phyloP scores from a whole-genome alignment of 2,329 filamentous ascomycete genomes.

The Monosporascus sp. region DNA sequence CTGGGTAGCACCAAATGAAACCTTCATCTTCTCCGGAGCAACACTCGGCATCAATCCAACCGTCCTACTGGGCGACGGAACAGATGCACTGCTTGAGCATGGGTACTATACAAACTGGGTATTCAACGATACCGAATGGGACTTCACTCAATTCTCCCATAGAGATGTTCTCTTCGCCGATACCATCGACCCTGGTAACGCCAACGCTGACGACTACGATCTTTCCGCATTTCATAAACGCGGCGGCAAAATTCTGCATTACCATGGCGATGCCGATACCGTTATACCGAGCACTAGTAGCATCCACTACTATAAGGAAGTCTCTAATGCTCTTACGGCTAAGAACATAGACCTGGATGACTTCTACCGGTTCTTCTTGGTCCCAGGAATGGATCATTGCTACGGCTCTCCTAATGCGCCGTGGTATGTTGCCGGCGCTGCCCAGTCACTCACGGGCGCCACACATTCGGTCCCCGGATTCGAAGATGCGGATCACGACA shows the following conservation, averaged over 20 bases:
- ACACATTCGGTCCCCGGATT: slow-evolving; percentile 31
- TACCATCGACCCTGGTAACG: slow-evolving; percentile 19
- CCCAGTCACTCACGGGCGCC: slow-evolving; percentile 20
- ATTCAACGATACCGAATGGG: slow-evolving; percentile 23
- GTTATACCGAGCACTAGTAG: slow-evolving; percentile 29
- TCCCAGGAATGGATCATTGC: slow-evolving; percentile 49
- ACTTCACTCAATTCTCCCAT: slow-evolving; percentile 22
- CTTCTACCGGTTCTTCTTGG: slow-evolving; percentile 44
- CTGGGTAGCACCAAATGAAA: slow-evolving; percentile 22
- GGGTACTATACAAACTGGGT: slow-evolving; percentile 20
- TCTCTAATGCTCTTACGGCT: slow-evolving; percentile 19
- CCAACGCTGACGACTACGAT: slow-evolving; percentile 24
- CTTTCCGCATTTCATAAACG: slow-evolving; percentile 23
- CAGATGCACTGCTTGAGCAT: slow-evolving; percentile 10
- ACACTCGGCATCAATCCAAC: slow-evolving; percentile 18
- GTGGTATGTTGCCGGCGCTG: slow-evolving; percentile 27
- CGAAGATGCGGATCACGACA: slow-evolving; percentile 30
- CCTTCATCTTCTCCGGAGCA: slow-evolving; percentile 22
- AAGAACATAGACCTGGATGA: slow-evolving; percentile 33
- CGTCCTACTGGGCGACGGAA: slow-evolving; percentile 9
- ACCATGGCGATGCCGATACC: slow-evolving; percentile 30
- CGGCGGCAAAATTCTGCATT: slow-evolving; percentile 33
- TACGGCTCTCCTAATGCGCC: slow-evolving; percentile 22
- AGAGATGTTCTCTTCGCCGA: slow-evolving; percentile 22
- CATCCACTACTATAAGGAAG: slow-evolving; percentile 25